phyloP scores from a whole-genome alignment of 495 filamentous ascomycete species.

The Talaromyces liani region DNA sequence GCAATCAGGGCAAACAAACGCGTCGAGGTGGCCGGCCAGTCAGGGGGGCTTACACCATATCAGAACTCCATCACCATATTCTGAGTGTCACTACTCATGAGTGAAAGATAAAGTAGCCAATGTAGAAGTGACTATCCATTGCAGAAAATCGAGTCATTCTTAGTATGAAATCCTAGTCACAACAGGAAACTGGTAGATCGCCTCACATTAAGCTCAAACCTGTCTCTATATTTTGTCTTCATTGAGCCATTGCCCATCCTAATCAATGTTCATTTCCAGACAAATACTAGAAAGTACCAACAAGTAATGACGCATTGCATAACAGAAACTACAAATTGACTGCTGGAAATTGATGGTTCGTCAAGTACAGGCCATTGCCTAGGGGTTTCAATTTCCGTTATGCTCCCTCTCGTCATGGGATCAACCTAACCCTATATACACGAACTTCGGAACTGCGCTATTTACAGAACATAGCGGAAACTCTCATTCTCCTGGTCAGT shows the following conservation, averaged over 20 bases:
- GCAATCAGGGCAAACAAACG: neutral
- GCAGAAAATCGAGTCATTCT: no score
- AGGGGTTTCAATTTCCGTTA: neutral
- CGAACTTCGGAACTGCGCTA: neutral
- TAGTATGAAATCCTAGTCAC: no score
- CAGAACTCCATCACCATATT: neutral
- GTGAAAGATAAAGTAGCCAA: no score
- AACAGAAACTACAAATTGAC: neutral
- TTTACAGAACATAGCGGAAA: slow-evolving; percentile 26
- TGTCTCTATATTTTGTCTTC: no score
- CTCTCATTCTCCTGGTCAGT: slow-evolving; percentile 26
- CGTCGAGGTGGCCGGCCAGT: neutral
- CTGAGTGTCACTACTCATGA: no score
- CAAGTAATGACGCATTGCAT: neutral
- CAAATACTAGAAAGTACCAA: neutral
- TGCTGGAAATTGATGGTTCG: neutral
- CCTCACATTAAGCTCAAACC: no score
- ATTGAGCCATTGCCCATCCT: no score
- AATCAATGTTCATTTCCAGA: no score
- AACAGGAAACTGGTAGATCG: no score
- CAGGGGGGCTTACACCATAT: neutral
- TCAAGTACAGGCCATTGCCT: neutral
- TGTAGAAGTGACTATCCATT: no score
- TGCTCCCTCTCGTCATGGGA: neutral
- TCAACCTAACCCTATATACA: neutral